Conservation (phyloP, 352 stramenopile species). For the Phytophthora citricola region DNA sequence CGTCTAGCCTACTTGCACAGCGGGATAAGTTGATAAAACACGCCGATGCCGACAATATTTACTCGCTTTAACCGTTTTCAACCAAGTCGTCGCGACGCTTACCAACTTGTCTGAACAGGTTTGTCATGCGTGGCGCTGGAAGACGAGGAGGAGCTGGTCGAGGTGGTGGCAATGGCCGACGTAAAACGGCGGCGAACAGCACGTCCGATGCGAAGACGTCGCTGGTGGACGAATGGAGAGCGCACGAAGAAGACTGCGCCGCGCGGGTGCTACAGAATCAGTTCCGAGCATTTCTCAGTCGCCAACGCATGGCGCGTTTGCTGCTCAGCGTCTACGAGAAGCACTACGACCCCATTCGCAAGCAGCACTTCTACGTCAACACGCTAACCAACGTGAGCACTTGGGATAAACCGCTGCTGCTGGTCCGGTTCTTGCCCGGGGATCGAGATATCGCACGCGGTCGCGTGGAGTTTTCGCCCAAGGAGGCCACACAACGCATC, state of each 20-base stretch:
- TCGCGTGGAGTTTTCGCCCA: constrained; percentile 23
- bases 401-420: constrained; percentile 59
- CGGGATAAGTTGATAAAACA: constrained; percentile 28
- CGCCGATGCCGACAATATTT: constrained; percentile 19
- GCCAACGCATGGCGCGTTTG: constrained; percentile 43
- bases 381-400: constrained; percentile 66
- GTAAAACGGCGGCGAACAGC: constrained; percentile 24
- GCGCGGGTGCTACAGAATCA: constrained; percentile 55
- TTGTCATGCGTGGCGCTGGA: constrained; percentile 28
- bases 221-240: constrained; percentile 62
- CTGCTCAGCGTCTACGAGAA: constrained; percentile 59
- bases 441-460: constrained; percentile 29
- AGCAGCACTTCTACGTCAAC: constrained; percentile 75
- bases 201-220: constrained; percentile 38
- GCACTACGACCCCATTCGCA: constrained; percentile 67
- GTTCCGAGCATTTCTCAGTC: constrained; percentile 47
- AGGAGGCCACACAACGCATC: constrained; percentile 57
- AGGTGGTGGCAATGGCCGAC: constrained; percentile 27
- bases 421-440: constrained; percentile 50
- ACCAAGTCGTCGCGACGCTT: constrained; percentile 29
- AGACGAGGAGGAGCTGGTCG: constrained; percentile 34
- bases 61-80: constrained; percentile 21
- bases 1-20: constrained; percentile 2
- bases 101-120: constrained; percentile 11
- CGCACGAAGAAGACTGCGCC: constrained; percentile 63